These are phyloP conservation scores for Xylaria polymorpha DNA, from an alignment of 2,329 filamentous ascomycete species.

Conservation along the genomic window DNA sequence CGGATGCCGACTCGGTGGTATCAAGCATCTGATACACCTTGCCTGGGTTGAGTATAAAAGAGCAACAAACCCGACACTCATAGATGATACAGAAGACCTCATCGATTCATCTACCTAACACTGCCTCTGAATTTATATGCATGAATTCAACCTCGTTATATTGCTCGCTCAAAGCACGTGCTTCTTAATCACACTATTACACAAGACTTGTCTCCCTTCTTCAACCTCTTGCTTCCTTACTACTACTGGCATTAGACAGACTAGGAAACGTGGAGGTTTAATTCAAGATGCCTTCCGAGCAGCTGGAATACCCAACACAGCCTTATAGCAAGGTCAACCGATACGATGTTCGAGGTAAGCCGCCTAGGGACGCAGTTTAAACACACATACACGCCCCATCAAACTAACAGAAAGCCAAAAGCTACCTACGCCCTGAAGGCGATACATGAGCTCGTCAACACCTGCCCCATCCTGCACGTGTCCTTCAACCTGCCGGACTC, in stretches of 20 bases:
- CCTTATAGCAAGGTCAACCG: conserved; percentile 74
- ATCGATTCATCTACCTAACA: background rate
- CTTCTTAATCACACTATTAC: conserved; percentile 1
- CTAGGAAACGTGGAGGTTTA: background rate
- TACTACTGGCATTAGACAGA: background rate
- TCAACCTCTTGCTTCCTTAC: background rate
- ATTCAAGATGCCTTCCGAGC: conserved; percentile 55
- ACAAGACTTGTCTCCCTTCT: background rate
- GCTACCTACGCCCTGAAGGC: conserved; percentile 77
- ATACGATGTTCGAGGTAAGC: conserved; percentile 70
- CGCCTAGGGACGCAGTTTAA: background rate
- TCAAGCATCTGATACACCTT: background rate
- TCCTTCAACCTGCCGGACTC: conserved; percentile 75
- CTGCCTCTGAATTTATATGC: conserved; percentile 3
- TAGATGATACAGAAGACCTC: conserved; percentile 5
- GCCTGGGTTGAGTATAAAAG: conserved; percentile 8
- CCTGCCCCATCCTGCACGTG: conserved; percentile 79
- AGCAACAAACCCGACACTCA: conserved; percentile 7
- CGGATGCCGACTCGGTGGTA: conserved; percentile 11
- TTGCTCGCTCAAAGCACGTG: background rate
- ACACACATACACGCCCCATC: conserved; percentile 20
- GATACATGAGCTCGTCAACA: conserved; percentile 82
- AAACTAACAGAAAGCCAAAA: conserved; percentile 50
- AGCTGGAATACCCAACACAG: conserved; percentile 72
- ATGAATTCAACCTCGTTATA: background rate